Evolutionary conservation across 331 rosid species (phyloP), one percentile per base, ranked within the genome.

Genomic region (Quercus lobata): DNA sequence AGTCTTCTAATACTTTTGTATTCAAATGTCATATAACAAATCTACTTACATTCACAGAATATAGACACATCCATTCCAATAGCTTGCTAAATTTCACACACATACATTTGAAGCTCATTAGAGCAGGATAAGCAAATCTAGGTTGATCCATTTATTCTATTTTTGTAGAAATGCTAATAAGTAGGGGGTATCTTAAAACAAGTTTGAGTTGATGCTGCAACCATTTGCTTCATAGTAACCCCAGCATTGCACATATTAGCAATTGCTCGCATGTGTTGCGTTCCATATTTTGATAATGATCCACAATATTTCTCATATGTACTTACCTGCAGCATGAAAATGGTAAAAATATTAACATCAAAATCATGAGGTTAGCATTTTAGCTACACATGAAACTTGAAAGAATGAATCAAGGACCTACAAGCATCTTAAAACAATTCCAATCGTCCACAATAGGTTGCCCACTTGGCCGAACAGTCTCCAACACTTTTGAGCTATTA

Each of bases 241-340:
- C 93, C 91, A 74, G 84, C 86, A 66, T 93, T 89, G 85, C 98
- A 91, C 75, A 90, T 85, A 72, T 93, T 93, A 29, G 98, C 98
- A 30, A 93, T 71, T 57, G 86, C 89, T 76, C 91, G 63, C 6
- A 73, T 65, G 79, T 91, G 84, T 75, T 85, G 89, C 89, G 57
- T 84, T 62, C 98, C 98, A 76, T 93, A 91, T 3, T 27, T 79
- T 19, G 93, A 83, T 17, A 91, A 55, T 6, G 44, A 41, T 41
- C 46, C 46, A 41, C 46, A 41, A 41, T 41, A 41, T 41, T 41
- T 41, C 46, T 41, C 90, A 41, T 90, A 93, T 3, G 85, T 83
- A 58, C 55, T 84, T 37, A 86, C 78, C 97, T 89, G 82, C 85
- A 29, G 17, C 0, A 32, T 41, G 12, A 71, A 66, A 41, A 35